A percentile compares a stretch with the other conserved stretches of the same genome.
Conservation (phyloP, 805 yeast species). For the Alloascoidea africana region DNA sequence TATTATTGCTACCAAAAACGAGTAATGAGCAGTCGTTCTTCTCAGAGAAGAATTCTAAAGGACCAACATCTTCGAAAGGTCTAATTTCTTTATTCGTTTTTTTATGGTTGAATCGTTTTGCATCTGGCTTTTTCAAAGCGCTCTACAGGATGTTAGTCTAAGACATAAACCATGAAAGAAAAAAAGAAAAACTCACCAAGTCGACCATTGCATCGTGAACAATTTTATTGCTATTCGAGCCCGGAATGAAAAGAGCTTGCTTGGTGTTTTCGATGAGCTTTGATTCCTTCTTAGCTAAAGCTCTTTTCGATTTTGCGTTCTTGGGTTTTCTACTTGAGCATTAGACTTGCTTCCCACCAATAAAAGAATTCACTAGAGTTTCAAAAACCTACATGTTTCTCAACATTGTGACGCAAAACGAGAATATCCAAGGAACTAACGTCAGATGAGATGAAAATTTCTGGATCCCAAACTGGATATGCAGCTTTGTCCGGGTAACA, state of each 20-base stretch:
- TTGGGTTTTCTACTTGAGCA: constrained; percentile 52
- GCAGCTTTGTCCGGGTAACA: no score
- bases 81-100: constrained; percentile 72
- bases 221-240: constrained; percentile 61
- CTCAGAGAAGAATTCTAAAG: constrained; percentile 84
- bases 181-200: constrained; percentile 17
- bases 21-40: constrained; percentile 84
- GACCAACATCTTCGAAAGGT: constrained; percentile 83
- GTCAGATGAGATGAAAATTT: not conserved
- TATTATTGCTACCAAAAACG: constrained; percentile 66
- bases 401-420: constrained; percentile 15
- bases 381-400: constrained; percentile 19
- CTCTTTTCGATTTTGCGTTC: constrained; percentile 92
- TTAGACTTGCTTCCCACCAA: constrained; percentile 13
- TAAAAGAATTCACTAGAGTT: not conserved
- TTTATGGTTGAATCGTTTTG: constrained; percentile 73
- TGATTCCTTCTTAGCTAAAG: constrained; percentile 76
- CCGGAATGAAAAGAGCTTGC: constrained; percentile 84
- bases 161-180: no score
- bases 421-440: not conserved
- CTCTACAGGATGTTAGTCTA: no score
- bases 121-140: constrained; percentile 82
- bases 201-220: constrained; percentile 86
- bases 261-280: constrained; percentile 83
- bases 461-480: no score